Conservation (phyloP, 2,329 filamentous ascomycete species). For the Arthrinium phaeospermum region DNA sequence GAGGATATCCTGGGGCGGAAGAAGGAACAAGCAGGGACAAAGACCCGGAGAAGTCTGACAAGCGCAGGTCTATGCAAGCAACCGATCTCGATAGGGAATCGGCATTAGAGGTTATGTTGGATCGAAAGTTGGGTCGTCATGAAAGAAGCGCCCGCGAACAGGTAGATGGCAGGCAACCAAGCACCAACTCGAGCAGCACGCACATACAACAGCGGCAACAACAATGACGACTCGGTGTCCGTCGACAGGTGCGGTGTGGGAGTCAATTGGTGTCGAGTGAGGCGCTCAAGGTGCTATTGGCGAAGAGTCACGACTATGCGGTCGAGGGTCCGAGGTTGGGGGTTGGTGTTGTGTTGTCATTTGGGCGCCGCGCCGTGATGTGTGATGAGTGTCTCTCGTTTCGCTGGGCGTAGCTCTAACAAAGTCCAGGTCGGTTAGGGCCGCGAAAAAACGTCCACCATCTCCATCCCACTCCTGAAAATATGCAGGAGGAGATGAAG, state of each 20-base stretch:
- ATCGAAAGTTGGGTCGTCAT: constrained; percentile 32
- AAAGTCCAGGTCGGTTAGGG: constrained; percentile 14
- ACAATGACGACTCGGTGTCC: constrained; percentile 3
- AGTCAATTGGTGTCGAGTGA: constrained; percentile 25
- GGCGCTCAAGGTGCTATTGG: constrained; percentile 30
- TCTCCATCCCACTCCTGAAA: constrained; percentile 14
- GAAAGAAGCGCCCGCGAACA: constrained; percentile 14
- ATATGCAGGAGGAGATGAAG: constrained; percentile 17
- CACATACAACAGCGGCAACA: neutral
- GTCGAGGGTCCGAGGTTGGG: constrained; percentile 28
- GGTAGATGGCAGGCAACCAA: constrained; percentile 6
- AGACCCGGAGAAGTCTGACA: constrained; percentile 20
- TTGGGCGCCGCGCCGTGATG: constrained; percentile 20
- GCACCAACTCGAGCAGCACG: neutral
- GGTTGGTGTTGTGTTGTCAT: constrained; percentile 24
- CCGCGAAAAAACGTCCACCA: neutral
- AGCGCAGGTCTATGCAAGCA: constrained; percentile 28
- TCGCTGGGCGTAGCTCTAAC: constrained; percentile 5
- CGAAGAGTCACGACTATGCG: constrained; percentile 28
- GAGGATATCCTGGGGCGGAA: constrained; percentile 24
- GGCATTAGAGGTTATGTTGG: constrained; percentile 26
- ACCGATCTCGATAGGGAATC: constrained; percentile 30
- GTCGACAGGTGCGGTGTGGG: neutral
- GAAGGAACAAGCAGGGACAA: constrained; percentile 21
- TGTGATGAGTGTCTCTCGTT: constrained; percentile 15